Conservation (phyloP, 805 yeast genomes). For the Tetrapisispora phaffii region DNA sequence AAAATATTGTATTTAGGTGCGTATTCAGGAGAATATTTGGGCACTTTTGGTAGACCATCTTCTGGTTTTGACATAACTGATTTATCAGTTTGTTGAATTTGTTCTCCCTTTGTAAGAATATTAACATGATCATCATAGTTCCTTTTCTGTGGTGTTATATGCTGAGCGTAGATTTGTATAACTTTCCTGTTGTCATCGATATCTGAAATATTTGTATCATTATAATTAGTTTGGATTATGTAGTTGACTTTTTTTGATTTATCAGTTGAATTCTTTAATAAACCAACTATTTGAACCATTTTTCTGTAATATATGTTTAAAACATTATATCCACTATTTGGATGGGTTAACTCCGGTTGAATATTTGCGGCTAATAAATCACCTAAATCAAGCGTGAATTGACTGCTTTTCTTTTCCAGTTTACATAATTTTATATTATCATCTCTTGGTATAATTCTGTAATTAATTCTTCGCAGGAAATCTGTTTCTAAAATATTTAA, state of each 20-base stretch:
- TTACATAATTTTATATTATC: constrained; percentile 32
- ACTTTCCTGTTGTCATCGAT: background rate
- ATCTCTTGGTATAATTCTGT: constrained; percentile 58
- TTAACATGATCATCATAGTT: background rate
- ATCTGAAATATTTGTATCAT: background rate
- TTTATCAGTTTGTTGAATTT: background rate
- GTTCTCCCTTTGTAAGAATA: background rate
- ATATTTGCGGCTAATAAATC: background rate
- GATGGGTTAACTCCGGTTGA: constrained; percentile 3
- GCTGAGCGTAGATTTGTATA: background rate
- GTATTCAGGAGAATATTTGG: constrained; percentile 1
- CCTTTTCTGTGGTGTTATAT: background rate
- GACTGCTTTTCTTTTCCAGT: constrained; percentile 21
- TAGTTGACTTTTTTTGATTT: constrained; percentile 20
- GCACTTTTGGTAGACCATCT: background rate
- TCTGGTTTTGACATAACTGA: background rate
- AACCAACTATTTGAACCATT: constrained; percentile 43
- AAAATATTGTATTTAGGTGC: background rate
- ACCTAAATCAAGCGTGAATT: constrained; percentile 9
- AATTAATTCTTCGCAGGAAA: constrained; percentile 68
- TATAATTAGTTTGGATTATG: constrained; percentile 4
- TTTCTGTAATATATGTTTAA: constrained; percentile 40
- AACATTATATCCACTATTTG: constrained; percentile 31
- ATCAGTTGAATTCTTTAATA: constrained; percentile 21
- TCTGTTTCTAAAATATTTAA: constrained; percentile 82